Conservation (phyloP, 768 basidiomycete genomes). For the Serendipita indica region DNA sequence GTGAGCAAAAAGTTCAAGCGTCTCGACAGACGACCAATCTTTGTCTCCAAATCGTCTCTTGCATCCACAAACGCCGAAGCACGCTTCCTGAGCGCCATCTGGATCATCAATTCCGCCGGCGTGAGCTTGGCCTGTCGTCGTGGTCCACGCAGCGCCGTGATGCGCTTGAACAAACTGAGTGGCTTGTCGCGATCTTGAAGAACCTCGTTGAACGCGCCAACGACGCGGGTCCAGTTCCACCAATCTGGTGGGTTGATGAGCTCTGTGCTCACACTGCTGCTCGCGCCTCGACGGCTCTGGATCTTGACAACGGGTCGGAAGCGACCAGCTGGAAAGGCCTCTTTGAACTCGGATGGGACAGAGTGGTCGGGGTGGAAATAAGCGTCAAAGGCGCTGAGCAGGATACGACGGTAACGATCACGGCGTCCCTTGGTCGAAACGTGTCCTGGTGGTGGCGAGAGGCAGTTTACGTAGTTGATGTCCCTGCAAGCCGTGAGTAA, state of each 20-base stretch:
- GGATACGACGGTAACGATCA: conserved; percentile 59
- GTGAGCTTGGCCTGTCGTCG: conserved; percentile 61
- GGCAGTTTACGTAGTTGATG: conserved; percentile 70
- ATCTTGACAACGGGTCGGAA: conserved; percentile 88
- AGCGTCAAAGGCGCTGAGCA: conserved; percentile 65
- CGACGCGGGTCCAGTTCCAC: conserved; percentile 88
- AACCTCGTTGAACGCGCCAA: conserved; percentile 79
- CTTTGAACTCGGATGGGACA: conserved; percentile 83
- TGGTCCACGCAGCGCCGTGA: conserved; percentile 58
- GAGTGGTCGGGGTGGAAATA: conserved; percentile 85
- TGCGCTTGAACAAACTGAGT: conserved; percentile 72
- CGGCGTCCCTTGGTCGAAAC: conserved; percentile 68
- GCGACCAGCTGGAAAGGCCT: conserved; percentile 83
- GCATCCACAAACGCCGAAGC: conserved; percentile 93
- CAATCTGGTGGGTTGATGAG: conserved; percentile 81
- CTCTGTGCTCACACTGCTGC: conserved; percentile 72
- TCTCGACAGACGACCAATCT: conserved; percentile 74
- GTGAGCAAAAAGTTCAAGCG: conserved; percentile 87
- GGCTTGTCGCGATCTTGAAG: conserved; percentile 82
- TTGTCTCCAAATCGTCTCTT: conserved; percentile 84
- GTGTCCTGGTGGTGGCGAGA: conserved; percentile 57
- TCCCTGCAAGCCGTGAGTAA: conserved; percentile 32
- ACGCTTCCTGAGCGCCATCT: conserved; percentile 78
- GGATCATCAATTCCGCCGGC: conserved; percentile 69
- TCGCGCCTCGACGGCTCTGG: conserved; percentile 65